Evolutionary conservation across 495 filamentous ascomycete genomes (phyloP).

Genomic region (Hypoxylon perforatum): DNA sequence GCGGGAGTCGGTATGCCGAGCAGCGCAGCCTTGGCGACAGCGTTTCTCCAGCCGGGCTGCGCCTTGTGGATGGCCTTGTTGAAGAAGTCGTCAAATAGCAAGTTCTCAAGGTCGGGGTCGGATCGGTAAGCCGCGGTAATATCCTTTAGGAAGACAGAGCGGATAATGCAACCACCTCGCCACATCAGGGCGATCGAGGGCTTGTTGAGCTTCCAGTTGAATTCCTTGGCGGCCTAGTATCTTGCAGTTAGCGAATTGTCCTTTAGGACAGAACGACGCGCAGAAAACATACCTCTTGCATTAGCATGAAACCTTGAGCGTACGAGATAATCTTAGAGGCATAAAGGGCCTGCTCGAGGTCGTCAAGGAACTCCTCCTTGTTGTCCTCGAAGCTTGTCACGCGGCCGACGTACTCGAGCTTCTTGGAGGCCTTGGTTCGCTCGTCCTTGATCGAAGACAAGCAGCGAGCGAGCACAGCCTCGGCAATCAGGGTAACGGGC

Average conservation of each 20-base stretch:
- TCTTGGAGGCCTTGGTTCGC: slow-evolving; percentile 81
- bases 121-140: slow-evolving; percentile 97
- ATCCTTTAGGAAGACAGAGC: slow-evolving; percentile 99
- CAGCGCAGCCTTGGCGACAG: slow-evolving; percentile 88
- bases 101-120: slow-evolving; percentile 95
- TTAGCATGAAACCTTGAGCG: slow-evolving; percentile 99
- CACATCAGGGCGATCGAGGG: slow-evolving; percentile 99
- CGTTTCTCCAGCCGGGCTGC: slow-evolving; percentile 94
- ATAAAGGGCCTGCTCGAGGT: slow-evolving; percentile 98
- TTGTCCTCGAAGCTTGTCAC: slow-evolving; percentile 84
- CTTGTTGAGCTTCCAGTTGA: slow-evolving; percentile 99
- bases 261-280: neutral
- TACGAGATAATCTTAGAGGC: slow-evolving; percentile 99
- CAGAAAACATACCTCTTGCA: slow-evolving; percentile 83
- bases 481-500: slow-evolving; percentile 97
- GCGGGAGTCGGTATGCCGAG: slow-evolving; percentile 95
- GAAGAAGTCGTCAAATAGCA: slow-evolving; percentile 99
- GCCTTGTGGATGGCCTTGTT: slow-evolving; percentile 97
- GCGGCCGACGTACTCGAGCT: slow-evolving; percentile 78
- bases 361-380: slow-evolving; percentile 91
- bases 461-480: slow-evolving; percentile 95
- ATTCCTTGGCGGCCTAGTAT: slow-evolving; percentile 86
- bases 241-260: slow-evolving; percentile 32
- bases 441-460: slow-evolving; percentile 93
- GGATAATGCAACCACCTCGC: slow-evolving; percentile 99